These are phyloP conservation scores for Fusarium kyushuense DNA, from an alignment of 2,329 filamentous ascomycete species.

Conservation along the genomic window DNA sequence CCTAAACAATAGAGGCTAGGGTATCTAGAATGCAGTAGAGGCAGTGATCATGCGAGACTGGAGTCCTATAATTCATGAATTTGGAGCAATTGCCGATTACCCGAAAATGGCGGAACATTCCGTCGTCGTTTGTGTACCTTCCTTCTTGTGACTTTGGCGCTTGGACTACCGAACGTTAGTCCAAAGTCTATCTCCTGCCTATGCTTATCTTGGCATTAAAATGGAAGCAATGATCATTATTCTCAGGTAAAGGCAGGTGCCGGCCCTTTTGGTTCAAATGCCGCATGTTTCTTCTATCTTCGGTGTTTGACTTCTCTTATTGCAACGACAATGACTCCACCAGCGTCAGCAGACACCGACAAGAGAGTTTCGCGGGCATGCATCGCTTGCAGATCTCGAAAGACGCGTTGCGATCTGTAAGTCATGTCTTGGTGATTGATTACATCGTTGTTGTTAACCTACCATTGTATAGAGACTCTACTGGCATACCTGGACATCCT, in stretches of 20 bases:
- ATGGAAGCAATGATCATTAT: neutral
- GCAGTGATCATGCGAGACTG: neutral
- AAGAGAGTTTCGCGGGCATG: conserved; percentile 40
- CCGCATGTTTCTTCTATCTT: conserved; percentile 12
- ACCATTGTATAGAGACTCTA: conserved; percentile 46
- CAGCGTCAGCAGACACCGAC: conserved; percentile 18
- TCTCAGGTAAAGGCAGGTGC: neutral
- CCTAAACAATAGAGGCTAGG: neutral
- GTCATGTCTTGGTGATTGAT: neutral
- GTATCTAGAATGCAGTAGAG: neutral
- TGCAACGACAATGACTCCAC: conserved; percentile 10
- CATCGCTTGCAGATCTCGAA: conserved; percentile 34
- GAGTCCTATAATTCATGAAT: neutral
- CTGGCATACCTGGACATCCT: conserved; percentile 52
- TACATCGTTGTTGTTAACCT: neutral
- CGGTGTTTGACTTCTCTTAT: conserved; percentile 16
- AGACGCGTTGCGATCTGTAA: conserved; percentile 40
- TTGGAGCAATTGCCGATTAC: neutral
- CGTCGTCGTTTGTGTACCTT: neutral
- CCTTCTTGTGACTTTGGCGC: neutral
- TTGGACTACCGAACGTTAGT: neutral
- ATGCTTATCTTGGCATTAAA: neutral
- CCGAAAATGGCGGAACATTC: neutral
- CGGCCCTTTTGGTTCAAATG: conserved; percentile 11
- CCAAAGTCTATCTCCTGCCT: conserved; percentile 2